Evolutionary conservation across 257 asterid species (phyloP).

Genomic region (Handroanthus guayacan): DNA sequence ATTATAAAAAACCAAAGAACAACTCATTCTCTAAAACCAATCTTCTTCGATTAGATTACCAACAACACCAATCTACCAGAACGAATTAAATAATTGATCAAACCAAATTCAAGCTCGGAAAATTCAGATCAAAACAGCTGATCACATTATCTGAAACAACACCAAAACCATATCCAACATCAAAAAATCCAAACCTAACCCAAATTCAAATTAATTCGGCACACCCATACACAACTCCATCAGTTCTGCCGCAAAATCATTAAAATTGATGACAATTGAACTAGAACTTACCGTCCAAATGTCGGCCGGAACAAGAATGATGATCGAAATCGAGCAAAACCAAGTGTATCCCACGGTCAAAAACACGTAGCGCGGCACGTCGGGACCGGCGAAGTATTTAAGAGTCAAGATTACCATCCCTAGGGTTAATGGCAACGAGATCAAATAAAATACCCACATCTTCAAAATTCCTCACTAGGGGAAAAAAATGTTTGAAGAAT

Average conservation of each 20-base stretch:
- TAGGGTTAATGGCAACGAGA: slow-evolving; percentile 93
- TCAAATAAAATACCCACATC: slow-evolving; percentile 99
- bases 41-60: slow-evolving; percentile 32
- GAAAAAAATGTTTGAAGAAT: slow-evolving; percentile 6
- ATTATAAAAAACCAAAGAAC: neutral
- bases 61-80: neutral
- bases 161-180: slow-evolving; percentile 16
- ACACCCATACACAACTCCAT: neutral
- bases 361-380: slow-evolving; percentile 88
- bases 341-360: slow-evolving; percentile 98
- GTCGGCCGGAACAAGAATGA: slow-evolving; percentile 99
- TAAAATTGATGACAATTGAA: slow-evolving; percentile 9
- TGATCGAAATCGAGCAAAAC: slow-evolving; percentile 95
- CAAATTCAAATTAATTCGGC: slow-evolving; percentile 16
- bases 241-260: slow-evolving; percentile 19
- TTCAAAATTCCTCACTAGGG: slow-evolving; percentile 34
- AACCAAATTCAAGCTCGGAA: slow-evolving; percentile 29
- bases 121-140: slow-evolving; percentile 33
- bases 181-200: slow-evolving; percentile 16
- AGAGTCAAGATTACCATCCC: slow-evolving; percentile 87
- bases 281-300: slow-evolving; percentile 84
- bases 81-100: slow-evolving; percentile 20
- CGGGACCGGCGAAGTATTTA: slow-evolving; percentile 91
- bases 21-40: neutral
- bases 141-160: slow-evolving; percentile 23